Conservation (phyloP, 768 basidiomycete species). For the Termitomyces titanicus region DNA sequence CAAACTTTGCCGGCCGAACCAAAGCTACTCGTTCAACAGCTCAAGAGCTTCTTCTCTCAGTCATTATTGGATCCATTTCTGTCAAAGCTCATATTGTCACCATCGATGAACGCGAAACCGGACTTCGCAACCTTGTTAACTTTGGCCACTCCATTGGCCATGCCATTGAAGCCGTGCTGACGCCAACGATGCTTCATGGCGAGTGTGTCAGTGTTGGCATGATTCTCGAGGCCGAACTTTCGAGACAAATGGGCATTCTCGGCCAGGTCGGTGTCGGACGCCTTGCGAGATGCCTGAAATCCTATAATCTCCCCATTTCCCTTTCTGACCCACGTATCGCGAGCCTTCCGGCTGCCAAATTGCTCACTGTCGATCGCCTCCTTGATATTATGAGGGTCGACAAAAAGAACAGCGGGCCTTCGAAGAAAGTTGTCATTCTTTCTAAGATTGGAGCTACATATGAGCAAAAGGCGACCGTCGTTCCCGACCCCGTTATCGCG, state of each 20-base stretch:
- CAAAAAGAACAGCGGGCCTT: constrained; percentile 93
- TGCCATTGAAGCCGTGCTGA: constrained; percentile 95
- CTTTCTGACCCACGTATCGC: constrained; percentile 76
- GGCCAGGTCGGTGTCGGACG: constrained; percentile 92
- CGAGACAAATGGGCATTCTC: constrained; percentile 83
- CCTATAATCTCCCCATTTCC: constrained; percentile 87
- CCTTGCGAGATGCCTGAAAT: constrained; percentile 81
- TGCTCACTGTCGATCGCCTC: constrained; percentile 74
- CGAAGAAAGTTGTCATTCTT: constrained; percentile 93
- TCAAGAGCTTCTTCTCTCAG: constrained; percentile 84
- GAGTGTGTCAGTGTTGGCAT: constrained; percentile 96
- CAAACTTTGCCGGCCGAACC: constrained; percentile 52
- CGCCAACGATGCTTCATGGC: constrained; percentile 91
- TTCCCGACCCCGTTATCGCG: constrained; percentile 76
- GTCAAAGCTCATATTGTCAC: constrained; percentile 98
- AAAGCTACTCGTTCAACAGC: constrained; percentile 63
- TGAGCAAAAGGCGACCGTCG: constrained; percentile 87
- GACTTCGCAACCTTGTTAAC: constrained; percentile 97
- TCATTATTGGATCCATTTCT: constrained; percentile 90
- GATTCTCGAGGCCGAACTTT: constrained; percentile 94
- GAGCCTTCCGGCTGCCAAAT: constrained; percentile 62
- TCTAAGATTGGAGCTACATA: constrained; percentile 88
- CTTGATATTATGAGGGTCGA: constrained; percentile 95
- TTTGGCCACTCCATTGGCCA: constrained; percentile 99
- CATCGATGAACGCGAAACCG: constrained; percentile 93